A percentile compares a stretch with the other conserved stretches of the same genome.
Conservation (phyloP, 2,329 filamentous ascomycete genomes). For the Epichloe gansuensis region DNA sequence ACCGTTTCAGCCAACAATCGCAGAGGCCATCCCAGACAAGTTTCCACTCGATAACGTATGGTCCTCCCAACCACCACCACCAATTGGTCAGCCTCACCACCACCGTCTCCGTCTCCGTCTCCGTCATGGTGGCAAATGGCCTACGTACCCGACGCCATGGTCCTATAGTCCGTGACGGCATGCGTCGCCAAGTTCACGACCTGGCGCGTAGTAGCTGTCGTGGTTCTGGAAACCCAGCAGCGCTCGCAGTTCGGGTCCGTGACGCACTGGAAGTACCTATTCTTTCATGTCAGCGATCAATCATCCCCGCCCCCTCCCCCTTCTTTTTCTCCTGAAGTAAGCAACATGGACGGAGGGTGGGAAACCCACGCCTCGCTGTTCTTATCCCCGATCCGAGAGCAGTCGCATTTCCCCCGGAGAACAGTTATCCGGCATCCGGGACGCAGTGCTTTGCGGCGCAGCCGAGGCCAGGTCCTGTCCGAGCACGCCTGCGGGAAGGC, state of each 20-base stretch:
- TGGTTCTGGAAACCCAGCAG: constrained; percentile 8
- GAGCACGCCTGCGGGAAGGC: neutral
- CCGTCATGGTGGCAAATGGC: constrained; percentile 2
- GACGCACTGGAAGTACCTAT: constrained; percentile 24
- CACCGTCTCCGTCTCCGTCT: neutral
- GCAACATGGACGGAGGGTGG: neutral
- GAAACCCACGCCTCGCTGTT: constrained; percentile 17
- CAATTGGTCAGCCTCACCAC: too few species aligned
- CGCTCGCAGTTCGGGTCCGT: constrained; percentile 20
- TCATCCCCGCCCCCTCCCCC: neutral
- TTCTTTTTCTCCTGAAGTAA: neutral
- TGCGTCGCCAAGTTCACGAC: neutral
- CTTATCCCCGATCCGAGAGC: constrained; percentile 15
- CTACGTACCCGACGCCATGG: constrained; percentile 1
- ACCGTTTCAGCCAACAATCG: too few species aligned
- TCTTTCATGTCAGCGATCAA: too few species aligned
- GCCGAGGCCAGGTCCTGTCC: too few species aligned
- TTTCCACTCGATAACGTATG: too few species aligned
- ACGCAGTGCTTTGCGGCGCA: too few species aligned
- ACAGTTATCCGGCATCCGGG: constrained; percentile 7
- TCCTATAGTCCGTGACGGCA: neutral
- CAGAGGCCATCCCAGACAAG: too few species aligned
- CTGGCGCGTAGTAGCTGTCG: neutral
- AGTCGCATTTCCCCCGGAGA: constrained; percentile 16
- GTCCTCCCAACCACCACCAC: neutral